phyloP scores from a whole-genome alignment of 2,329 filamentous ascomycete genomes.

The Aspergillus caelatus region DNA sequence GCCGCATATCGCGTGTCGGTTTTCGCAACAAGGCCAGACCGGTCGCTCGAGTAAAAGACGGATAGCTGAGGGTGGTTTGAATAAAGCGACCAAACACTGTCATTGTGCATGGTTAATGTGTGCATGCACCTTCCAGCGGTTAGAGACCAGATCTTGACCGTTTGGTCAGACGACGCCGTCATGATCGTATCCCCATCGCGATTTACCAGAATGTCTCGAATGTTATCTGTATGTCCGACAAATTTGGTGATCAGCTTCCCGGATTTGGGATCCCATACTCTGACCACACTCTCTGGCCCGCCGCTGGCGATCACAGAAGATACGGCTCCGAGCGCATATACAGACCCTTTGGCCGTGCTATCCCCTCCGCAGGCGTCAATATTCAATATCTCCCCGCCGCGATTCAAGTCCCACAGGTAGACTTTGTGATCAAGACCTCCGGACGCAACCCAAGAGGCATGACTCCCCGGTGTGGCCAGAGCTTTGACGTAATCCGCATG shows the following conservation, averaged over 20 bases:
- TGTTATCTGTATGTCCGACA: conserved; percentile 92
- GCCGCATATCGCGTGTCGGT: conserved; percentile 79
- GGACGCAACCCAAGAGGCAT: conserved; percentile 85
- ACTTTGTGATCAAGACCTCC: conserved; percentile 92
- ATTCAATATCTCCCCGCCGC: conserved; percentile 80
- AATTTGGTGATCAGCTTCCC: conserved; percentile 94
- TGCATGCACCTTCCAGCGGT: conserved; percentile 95
- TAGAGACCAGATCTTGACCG: conserved; percentile 97
- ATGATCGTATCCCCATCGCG: conserved; percentile 87
- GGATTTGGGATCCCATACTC: conserved; percentile 86
- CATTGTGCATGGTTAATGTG: conserved; percentile 98
- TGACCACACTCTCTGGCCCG: conserved; percentile 88
- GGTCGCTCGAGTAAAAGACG: conserved; percentile 93
- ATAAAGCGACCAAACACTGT: conserved; percentile 94
- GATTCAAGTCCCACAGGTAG: conserved; percentile 89
- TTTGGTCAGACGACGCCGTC: conserved; percentile 93
- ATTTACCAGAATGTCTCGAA: conserved; percentile 87
- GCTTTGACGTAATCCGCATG: conserved; percentile 98
- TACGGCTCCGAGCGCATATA: conserved; percentile 84
- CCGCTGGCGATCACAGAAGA: conserved; percentile 85
- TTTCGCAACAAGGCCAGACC: conserved; percentile 91
- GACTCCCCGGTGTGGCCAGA: conserved; percentile 73
- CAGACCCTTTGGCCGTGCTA: conserved; percentile 83
- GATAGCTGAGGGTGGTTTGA: conserved; percentile 83
- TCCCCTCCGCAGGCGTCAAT: conserved; percentile 79